These are phyloP conservation scores for Sugiyamaella grinbergsii DNA, from an alignment of 1,139 yeast species.

Conservation along the genomic window DNA sequence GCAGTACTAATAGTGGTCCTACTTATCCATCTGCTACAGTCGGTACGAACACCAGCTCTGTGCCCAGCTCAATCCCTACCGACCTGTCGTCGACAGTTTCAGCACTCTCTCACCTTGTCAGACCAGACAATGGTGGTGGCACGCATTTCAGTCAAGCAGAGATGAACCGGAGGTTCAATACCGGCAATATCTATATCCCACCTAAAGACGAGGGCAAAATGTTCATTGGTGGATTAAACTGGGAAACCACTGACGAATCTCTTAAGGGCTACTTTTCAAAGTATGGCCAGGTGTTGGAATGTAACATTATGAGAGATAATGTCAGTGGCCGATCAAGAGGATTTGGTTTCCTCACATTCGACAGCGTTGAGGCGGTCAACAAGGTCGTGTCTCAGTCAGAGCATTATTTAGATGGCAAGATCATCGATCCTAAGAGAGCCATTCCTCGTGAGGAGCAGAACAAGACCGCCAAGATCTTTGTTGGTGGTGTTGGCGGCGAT, in stretches of 20 bases:
- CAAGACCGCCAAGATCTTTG: slow-evolving; percentile 94
- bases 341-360: slow-evolving; percentile 91
- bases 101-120: slow-evolving; percentile 21
- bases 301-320: slow-evolving; percentile 92
- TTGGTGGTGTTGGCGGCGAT: slow-evolving; percentile 96
- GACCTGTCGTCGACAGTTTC: slow-evolving; percentile 24
- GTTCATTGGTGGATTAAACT: slow-evolving; percentile 97
- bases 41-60: slow-evolving; percentile 4
- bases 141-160: no score
- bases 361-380: slow-evolving; percentile 78
- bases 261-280: slow-evolving; percentile 80
- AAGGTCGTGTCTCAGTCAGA: slow-evolving; percentile 76
- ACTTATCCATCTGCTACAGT: slow-evolving; percentile 4
- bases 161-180: slow-evolving; percentile 40
- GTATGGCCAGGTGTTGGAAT: slow-evolving; percentile 87
- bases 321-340: slow-evolving; percentile 94
- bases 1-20: not conserved
- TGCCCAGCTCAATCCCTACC: slow-evolving; percentile 19
- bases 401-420: slow-evolving; percentile 92
- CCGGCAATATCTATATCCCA: slow-evolving; percentile 46
- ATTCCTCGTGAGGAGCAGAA: slow-evolving; percentile 98
- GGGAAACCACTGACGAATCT: slow-evolving; percentile 92
- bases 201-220: slow-evolving; percentile 72
- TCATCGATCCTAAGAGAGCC: slow-evolving; percentile 97
- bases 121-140: slow-evolving; percentile 42